These are phyloP conservation scores for Lagenidium sp. DNA, from an alignment of 352 stramenopile genomes.

Conservation along the genomic window DNA sequence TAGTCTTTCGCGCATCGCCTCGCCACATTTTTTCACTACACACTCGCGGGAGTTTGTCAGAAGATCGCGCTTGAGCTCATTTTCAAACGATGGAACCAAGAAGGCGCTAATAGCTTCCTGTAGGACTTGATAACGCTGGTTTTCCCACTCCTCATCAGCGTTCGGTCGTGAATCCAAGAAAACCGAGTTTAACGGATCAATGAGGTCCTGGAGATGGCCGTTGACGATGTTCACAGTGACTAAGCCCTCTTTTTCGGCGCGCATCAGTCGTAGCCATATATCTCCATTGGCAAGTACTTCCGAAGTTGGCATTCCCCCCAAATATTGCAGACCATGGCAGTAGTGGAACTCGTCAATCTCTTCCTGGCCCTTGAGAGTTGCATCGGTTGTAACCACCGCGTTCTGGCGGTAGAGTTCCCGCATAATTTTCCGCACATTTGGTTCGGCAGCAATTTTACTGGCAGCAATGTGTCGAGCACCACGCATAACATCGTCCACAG, in stretches of 20 bases:
- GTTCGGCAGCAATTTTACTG: conserved; percentile 76
- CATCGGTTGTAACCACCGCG: conserved; percentile 61
- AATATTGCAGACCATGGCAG: conserved; percentile 79
- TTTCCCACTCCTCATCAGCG: conserved; percentile 80
- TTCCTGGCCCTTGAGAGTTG: conserved; percentile 72
- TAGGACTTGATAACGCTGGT: conserved; percentile 72
- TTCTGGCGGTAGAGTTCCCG: conserved; percentile 79
- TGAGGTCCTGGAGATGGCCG: conserved; percentile 72
- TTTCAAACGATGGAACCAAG: conserved; percentile 81
- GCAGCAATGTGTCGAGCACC: conserved; percentile 82
- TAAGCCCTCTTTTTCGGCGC: conserved; percentile 81
- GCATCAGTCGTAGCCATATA: conserved; percentile 67
- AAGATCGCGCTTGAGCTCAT: conserved; percentile 76
- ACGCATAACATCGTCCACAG: conserved; percentile 83
- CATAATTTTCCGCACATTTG: conserved; percentile 78
- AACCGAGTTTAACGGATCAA: conserved; percentile 73
- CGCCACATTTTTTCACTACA: conserved; percentile 70
- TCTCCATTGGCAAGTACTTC: conserved; percentile 68
- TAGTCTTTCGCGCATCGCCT: conserved; percentile 52
- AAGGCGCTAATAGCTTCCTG: conserved; percentile 80
- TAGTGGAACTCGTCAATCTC: conserved; percentile 89
- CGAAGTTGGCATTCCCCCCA: conserved; percentile 75
- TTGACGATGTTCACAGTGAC: conserved; percentile 70
- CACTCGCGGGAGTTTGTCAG: conserved; percentile 57
- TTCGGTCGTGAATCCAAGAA: conserved; percentile 43